Evolutionary conservation across 2,329 filamentous ascomycete genomes (phyloP), one percentile per base, ranked within the genome.

Genomic region (Botrytis cinerea): DNA sequence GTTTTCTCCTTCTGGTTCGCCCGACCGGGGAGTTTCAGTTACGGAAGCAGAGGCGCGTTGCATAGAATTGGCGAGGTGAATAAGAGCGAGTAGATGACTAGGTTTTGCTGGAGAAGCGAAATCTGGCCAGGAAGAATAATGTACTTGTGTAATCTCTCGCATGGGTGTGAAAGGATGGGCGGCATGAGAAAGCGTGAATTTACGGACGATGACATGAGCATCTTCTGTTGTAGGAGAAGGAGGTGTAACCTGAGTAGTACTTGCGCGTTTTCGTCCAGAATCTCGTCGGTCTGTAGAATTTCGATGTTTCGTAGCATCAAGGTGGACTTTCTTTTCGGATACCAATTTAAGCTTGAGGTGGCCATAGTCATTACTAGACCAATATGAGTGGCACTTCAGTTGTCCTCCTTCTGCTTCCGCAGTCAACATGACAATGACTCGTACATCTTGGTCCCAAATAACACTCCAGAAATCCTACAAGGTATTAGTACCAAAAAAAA

Each of bases 51-150:
- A 73, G 73, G 83, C 88, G 77, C 82, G 91, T 84, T 87, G 92
- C 87, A 90, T 94, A 48, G 88, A 86, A 79, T 93, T 96, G 78
- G 92, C 93, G 70, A 97, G 88, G 82, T 98, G 94, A n/a, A 98
- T 93, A 25, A 99, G 84, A 2, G 92, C 93, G 25, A 99, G 86
- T 2, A 99, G 87, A 79, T 98, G 94, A 8, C 90, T 89, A 1
- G 96, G 94, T 79, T 97, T 92, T 0, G 96, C 94, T 0, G 95
- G 95, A 0, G 94, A 92, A 32, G 96, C 96, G 82, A 98, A 98
- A 80, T 99, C 96, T 0, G 96, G 96, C 96, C 96, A 99, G n/a
- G 92, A 91, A 0, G 94, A 90, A 81, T 98, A 98, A 80, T 98
- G 95, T 22, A 99, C 85, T 78, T 99, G 96, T 0, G 95, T 98